Evolutionary conservation across 148 eudicot genomes (phyloP).

Genomic region (Dianthus caryophyllus): DNA sequence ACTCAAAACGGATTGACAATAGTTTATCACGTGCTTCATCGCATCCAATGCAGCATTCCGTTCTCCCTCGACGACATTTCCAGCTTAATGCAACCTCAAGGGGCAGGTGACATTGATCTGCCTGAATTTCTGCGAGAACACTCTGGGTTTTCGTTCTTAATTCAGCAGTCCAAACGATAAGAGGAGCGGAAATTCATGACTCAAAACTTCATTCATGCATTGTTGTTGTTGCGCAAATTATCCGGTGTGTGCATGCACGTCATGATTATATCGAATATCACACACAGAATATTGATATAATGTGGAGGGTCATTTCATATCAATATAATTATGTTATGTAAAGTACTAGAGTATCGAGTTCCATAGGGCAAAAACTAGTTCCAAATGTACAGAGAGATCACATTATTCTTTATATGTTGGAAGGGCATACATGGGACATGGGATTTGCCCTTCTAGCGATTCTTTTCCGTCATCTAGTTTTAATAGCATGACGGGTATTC

Average conservation of each 20-base stretch:
- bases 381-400: neutral
- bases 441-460: constrained; percentile 27
- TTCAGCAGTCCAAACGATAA: constrained; percentile 48
- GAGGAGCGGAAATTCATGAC: neutral
- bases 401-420: constrained; percentile 28
- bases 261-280: too few species aligned
- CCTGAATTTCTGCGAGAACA: constrained; percentile 83
- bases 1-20: neutral
- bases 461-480: constrained; percentile 25
- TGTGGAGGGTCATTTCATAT: too few species aligned
- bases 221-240: constrained; percentile 12
- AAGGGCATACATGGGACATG: constrained; percentile 28
- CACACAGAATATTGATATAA: too few species aligned
- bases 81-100: constrained; percentile 68
- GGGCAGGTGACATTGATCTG: constrained; percentile 71
- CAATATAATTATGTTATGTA: too few species aligned
- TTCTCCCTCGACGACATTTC: constrained; percentile 93
- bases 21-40: neutral
- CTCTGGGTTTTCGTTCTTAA: constrained; percentile 85
- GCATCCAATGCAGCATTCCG: constrained; percentile 64
- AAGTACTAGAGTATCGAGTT: too few species aligned
- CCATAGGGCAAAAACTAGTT: too few species aligned
- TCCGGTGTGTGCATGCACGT: constrained; percentile 14
- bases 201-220: constrained; percentile 12
- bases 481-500: constrained; percentile 28